Evolutionary conservation across 2,329 filamentous ascomycete genomes (phyloP).

Genomic region (Penicillium hesseltinei): DNA sequence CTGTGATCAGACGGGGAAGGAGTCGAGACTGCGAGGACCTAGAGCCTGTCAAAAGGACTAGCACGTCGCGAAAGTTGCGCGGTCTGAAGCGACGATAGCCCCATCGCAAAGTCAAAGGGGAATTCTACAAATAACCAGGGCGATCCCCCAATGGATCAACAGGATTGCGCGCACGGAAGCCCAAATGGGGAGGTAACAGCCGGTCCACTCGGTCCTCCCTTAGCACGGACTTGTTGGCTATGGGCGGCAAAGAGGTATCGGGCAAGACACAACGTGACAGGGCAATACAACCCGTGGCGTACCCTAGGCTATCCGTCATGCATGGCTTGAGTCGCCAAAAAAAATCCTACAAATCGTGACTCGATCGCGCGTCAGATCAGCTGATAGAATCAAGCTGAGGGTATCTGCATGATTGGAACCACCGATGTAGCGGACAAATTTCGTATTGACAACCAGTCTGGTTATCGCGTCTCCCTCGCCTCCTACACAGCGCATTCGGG

Average conservation of each 20-base stretch:
- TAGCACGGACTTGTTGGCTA: constrained; percentile 9
- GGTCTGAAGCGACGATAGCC: constrained; percentile 13
- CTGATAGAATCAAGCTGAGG: constrained; percentile 16
- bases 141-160: constrained; percentile 2
- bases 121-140: constrained; percentile 15
- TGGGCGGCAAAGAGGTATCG: constrained; percentile 10
- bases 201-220: constrained; percentile 10
- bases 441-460: constrained; percentile 10
- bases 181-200: constrained; percentile 7
- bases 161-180: constrained; percentile 18
- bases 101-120: constrained; percentile 13
- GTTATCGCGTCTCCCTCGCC: constrained; percentile 21
- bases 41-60: constrained; percentile 13
- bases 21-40: constrained; percentile 18
- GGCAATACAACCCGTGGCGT: constrained; percentile 11
- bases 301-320: constrained; percentile 3
- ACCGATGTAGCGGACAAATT: not conserved
- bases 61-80: constrained; percentile 10
- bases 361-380: not conserved
- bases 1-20: constrained; percentile 17
- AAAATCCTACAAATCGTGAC: not conserved
- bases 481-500: constrained; percentile 24
- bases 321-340: constrained; percentile 2
- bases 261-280: constrained; percentile 13
- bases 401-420: not conserved